Conservation (phyloP, 1,284 basidiomycete species). For the Porodaedalea pini region DNA sequence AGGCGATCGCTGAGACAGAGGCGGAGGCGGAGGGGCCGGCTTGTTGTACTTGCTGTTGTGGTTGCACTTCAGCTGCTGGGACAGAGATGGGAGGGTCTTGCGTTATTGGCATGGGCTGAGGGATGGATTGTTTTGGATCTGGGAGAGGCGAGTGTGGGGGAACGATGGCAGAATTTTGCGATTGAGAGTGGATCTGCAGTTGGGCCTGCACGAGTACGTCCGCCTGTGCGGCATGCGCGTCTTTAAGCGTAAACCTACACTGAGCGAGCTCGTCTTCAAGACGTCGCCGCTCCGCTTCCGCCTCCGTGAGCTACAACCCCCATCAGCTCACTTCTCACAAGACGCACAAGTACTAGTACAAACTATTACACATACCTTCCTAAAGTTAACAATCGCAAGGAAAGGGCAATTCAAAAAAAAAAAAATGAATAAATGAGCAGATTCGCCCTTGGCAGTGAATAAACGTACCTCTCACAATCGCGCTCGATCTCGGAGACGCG, state of each 20-base stretch:
- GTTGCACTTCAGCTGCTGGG: too few relatives aligned
- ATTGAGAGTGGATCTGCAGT: slow-evolving; percentile 1
- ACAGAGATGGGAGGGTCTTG: not conserved
- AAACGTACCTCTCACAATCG: slow-evolving; percentile 14
- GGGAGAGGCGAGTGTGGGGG: not conserved
- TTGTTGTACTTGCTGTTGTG: not conserved
- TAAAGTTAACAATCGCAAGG: not conserved
- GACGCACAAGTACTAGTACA: not conserved
- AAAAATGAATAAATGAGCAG: not conserved
- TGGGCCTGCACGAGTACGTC: slow-evolving; percentile 7
- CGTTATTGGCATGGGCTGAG: not conserved
- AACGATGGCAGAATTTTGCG: not conserved
- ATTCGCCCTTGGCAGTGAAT: not conserved
- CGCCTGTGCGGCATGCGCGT: slow-evolving; percentile 7
- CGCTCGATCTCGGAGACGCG: slow-evolving; percentile 9
- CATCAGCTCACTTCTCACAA: not conserved
- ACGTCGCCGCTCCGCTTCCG: not conserved
- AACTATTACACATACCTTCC: slow-evolving; percentile 15
- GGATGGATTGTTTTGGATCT: not conserved
- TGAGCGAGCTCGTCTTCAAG: slow-evolving; percentile 14
- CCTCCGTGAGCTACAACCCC: slow-evolving; percentile 8
- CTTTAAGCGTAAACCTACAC: not conserved
- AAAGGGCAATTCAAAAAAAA: not conserved
- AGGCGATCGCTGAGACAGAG: not conserved
- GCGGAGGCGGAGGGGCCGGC: not conserved